Conservation (phyloP, 83 land plant species). For the Larix sibirica region DNA sequence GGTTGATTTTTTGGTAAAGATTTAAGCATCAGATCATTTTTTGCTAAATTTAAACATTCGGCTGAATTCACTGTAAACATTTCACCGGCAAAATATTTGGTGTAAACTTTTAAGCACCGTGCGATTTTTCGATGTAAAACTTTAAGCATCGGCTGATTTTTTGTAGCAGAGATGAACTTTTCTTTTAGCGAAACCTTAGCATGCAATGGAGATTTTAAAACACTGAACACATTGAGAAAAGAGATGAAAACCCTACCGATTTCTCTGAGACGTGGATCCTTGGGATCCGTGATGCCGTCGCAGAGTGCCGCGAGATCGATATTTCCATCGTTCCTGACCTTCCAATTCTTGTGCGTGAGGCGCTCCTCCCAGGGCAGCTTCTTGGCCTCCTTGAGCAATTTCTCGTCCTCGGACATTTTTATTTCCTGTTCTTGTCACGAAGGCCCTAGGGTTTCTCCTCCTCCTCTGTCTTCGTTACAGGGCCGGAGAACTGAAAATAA, state of each 20-base stretch:
- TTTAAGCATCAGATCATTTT: no score
- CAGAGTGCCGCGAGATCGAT: conserved; percentile 89
- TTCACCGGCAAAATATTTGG: no score
- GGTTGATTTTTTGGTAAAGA: no score
- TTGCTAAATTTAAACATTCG: no score
- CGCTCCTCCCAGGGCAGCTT: conserved; percentile 98
- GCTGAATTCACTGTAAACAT: no score
- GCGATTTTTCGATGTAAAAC: no score
- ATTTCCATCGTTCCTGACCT: conserved; percentile 93
- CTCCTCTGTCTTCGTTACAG: neutral
- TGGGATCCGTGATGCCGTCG: conserved; percentile 89
- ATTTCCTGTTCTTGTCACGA: neutral
- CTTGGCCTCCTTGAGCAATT: conserved; percentile 98
- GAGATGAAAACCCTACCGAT: conserved; percentile 52
- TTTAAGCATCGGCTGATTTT: no score
- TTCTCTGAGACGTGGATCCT: conserved; percentile 88
- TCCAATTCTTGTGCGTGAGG: conserved; percentile 97
- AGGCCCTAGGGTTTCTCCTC: neutral
- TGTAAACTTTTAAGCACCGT: no score
- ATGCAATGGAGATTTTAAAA: no score
- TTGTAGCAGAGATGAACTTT: no score
- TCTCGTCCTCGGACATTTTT: conserved; percentile 91
- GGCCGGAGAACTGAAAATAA: neutral
- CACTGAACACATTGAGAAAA: no score
- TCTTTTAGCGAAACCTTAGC: no score